Conservation (phyloP, 2,329 filamentous ascomycete genomes). For the Penicillium sp. region DNA sequence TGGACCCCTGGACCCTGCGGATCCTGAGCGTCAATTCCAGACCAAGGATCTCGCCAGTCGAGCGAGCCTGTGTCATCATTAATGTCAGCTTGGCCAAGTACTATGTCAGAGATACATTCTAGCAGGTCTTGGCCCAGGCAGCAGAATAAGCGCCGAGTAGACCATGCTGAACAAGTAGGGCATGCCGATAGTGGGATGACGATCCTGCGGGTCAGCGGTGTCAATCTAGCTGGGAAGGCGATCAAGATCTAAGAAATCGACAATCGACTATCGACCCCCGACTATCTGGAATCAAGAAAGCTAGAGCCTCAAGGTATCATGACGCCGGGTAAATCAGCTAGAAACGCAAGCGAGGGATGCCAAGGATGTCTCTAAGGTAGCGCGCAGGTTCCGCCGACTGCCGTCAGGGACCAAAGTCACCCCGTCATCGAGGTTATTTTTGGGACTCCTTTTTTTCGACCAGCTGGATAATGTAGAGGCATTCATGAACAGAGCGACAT, state of each 20-base stretch:
- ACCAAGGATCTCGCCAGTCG: not conserved
- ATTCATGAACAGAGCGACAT: no score
- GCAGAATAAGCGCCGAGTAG: not conserved
- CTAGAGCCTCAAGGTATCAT: not conserved
- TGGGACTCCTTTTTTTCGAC: not conserved
- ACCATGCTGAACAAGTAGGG: not conserved
- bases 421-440: constrained; percentile 7
- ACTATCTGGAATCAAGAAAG: not conserved
- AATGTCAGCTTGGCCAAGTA: not conserved
- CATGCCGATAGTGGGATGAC: not conserved
- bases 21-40: not conserved
- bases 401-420: constrained; percentile 7
- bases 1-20: not conserved
- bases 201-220: not conserved
- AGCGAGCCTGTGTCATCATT: not conserved
- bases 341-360: constrained; percentile 2
- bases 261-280: not conserved
- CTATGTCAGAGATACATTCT: not conserved
- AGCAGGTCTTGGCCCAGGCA: not conserved
- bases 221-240: not conserved
- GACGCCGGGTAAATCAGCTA: not conserved
- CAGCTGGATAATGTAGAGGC: no score
- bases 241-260: not conserved
- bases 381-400: constrained; percentile 1
- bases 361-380: constrained; percentile 7